Base-by-base conservation (phyloP, 495 filamentous ascomycete species). In the Tricharina praecox region DNA sequence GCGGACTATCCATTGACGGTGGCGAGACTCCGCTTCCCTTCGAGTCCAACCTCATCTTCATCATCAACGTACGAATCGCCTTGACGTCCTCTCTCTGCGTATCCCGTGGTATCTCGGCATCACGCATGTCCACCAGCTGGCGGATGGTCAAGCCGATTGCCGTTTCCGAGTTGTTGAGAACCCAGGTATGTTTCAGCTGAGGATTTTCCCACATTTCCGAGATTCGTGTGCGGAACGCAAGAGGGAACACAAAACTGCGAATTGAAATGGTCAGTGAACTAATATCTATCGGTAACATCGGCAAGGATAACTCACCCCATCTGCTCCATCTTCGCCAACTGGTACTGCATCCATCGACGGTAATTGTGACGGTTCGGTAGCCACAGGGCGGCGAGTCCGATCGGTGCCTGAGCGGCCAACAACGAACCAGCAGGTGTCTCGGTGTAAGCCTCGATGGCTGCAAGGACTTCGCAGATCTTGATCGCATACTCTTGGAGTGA, bases 221-320 rank as follows among this genome's bases (percentile, higher is more conserved):
- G 68, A 97, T 77, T 43, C 71, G 73, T 20, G 65, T 62, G 54
- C 88, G 82, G 63, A 87, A 78, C 34, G 72, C 76, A 23, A 72
- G 63, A 5, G 87, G 78, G 50, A 79, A 85, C 21, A 92, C 78
- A 62, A 92, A 93, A 35, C 88, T 95, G 56, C 38, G 53, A 21
- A 32, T 13, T n/a, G n/a, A n/a, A n/a, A n/a, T n/a, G n/a, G n/a
- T n/a, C n/a, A n/a, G n/a, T n/a, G n/a, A n/a, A n/a, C n/a, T n/a
- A n/a, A n/a, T n/a, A n/a, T n/a, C n/a, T n/a, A n/a, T n/a, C n/a
- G n/a, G n/a, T n/a, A n/a, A n/a, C n/a, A n/a, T n/a, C n/a, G n/a
- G n/a, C n/a, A n/a, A n/a, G n/a, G n/a, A n/a, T n/a, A 41, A 71
- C 85, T 67, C 64, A 95, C 90, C 90, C 90, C 59, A 77, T 67